Base-by-base conservation (phyloP, 768 basidiomycete species). In the Cyclocybe aegerita region DNA sequence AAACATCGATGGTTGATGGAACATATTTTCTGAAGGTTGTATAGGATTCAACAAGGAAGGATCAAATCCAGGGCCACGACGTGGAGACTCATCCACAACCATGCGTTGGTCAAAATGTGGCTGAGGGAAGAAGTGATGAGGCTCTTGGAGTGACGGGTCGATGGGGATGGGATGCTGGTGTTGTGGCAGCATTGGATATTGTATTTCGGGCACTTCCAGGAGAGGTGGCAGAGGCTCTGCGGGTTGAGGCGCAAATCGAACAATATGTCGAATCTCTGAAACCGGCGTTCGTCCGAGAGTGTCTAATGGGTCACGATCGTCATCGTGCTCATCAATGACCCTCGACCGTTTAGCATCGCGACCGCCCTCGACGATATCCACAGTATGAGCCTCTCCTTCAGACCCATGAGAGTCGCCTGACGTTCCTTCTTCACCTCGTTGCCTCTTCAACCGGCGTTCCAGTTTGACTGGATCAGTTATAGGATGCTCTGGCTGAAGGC, bases 381-480 rank as follows among this genome's bases (percentile, higher is more conserved):
- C 53, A 71, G 82, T 49, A 37, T 53, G 67, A 15, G 69, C 67
- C 53, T 83, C 86, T 34, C 73, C 79, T 49, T 83, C 84, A 4
- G 82, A 82, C 51, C 63, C 65, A 63, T 77, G 67, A 52, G 77
- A 70, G 42, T 79, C 81, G 10, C 75, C 75, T 12, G 69, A 73
- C 31, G 74, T 77, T 16, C 70, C 75, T 29, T 76, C 76, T 23
- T 79, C 77, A 1, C 82, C 76, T 5, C 90, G 78, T 58, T 83
- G 81, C 53, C 90, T 68, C 74, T 92, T 92, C 60, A 90, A 70
- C 51, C 79, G 72, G 29, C 91, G 78, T 67, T 93, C 91, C 6
- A 93, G 73, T 58, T 81, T 77, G 23, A 82, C 77, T 11, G 87
- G 86, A 60, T 91, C 91, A 2, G 87, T 89, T 49, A 90, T 86